These are phyloP conservation scores for Citrus sp. DNA, from an alignment of 345 rosid genomes.

Conservation along the genomic window DNA sequence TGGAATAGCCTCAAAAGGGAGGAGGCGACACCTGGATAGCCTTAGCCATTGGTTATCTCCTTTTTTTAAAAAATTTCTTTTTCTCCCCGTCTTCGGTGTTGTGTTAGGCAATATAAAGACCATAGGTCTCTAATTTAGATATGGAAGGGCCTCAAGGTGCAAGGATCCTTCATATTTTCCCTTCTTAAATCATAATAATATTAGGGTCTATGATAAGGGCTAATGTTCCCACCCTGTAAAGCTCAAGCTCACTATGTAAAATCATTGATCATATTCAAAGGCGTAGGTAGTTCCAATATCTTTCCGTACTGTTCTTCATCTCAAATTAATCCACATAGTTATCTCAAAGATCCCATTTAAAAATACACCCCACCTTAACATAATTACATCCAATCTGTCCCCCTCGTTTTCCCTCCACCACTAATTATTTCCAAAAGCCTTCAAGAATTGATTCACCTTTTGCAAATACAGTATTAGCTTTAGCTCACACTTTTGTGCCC, in stretches of 20 bases:
- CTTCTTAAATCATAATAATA: no score
- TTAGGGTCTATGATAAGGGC: neutral
- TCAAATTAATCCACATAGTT: constrained; percentile 1
- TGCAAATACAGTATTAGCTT: neutral
- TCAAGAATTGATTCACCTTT: neutral
- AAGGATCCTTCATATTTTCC: neutral
- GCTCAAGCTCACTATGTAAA: neutral
- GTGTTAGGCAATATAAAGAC: neutral
- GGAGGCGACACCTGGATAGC: neutral
- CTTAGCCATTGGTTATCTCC: neutral
- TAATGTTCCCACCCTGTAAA: constrained; percentile 7
- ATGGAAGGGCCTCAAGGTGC: neutral
- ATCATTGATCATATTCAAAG: neutral
- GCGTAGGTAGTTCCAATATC: neutral
- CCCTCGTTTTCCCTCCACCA: constrained; percentile 4
- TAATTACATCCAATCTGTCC: constrained; percentile 11
- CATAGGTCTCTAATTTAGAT: neutral
- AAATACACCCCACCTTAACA: neutral
- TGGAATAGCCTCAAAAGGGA: constrained; percentile 6
- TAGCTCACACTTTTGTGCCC: neutral
- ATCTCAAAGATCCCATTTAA: neutral
- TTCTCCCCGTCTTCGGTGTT: neutral
- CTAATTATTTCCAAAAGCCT: constrained; percentile 7
- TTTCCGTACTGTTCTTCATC: neutral
- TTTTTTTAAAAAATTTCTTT: no score